Evolutionary conservation across 2,329 filamentous ascomycete genomes (phyloP), one percentile per base, ranked within the genome.

Genomic region (Didymella keratinophila): DNA sequence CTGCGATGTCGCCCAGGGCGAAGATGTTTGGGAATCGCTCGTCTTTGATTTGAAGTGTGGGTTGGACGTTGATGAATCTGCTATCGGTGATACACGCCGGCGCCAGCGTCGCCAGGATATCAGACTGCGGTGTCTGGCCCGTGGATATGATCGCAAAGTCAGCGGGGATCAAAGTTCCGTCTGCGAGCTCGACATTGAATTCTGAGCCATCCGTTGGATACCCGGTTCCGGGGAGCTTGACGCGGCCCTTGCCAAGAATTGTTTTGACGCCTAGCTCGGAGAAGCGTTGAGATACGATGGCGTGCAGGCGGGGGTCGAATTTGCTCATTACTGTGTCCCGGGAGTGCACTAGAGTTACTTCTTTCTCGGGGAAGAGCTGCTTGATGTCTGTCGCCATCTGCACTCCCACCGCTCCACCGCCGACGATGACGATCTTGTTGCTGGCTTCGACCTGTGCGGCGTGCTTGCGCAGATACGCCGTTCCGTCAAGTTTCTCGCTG

Each of bases 1-100:
- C 83, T 4, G 86, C 82, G 4, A 90, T 84, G 61, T 90, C 87
- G 18, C 88, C 88, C n/a, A 86, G 82, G 1, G 83, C 84, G 64
- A 87, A 90, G 2, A 89, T 78, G 59, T 86, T 81, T 1, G 80
- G 78, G 9, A 82, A 76, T 0, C 61, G 57, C 2, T 78, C 72
- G 63, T 85, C 82, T 8, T 73, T 67, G 14, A 90, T 76, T 60
- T 89, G 87, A 30, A 90, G 77, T 0, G 83, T 87, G 0, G 82
- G 78, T 47, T 81, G 80, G 23, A 89, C 83, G 1, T 77, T 76
- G 63, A 88, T 82, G 56, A 83, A 80, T 1, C 82, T 80, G 3
- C 72, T 62, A 20, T 56, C 55, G 0, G 81, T 79, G 53, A 87
- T 78, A 3, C 79, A 75, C 0, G 67, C 54, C 0, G 82, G 80